Base-by-base conservation (phyloP, 1,139 yeast genomes). In the Pichia sp. region DNA sequence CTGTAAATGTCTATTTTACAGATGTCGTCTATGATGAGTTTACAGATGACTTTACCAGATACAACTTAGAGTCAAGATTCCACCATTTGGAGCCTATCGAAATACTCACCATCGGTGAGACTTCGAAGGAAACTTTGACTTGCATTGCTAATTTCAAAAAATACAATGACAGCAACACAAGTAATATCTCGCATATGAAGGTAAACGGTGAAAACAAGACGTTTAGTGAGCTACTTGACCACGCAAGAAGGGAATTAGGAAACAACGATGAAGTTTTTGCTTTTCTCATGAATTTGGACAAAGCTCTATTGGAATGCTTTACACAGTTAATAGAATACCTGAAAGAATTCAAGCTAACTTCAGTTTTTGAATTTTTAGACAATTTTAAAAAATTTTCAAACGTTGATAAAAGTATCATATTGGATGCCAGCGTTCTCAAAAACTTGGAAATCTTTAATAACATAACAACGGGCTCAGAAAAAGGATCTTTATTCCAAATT, bases 1-100 rank as follows among this genome's bases (percentile, higher is more conserved):
- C 95, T 0, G 82, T 87, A 0, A 87, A 87, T 56, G 83, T 93
- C 0, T 72, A 82, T 2, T 85, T 93, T 1, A 97, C 97, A 0
- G 90, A 86, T 49, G 76, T 90, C 4, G 67, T 87, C 0, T 79
- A 79, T 57, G 98, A 93, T 64, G 68, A 70, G 7, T 89, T 93
- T 63, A 65, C 64, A 3, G 93, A 85, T 61, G 73, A 74, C 30
- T 68, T 71, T 3, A 67, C 80, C 25, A 72, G 83, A 23, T 76
- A 73, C 41, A 85, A 84, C 58, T 68, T 91, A 34, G 91, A 87
- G 56, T 87, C 95, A 0, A 69, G 97, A 47, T 67, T 90, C 18
- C 70, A 79, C 43, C 89, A 88, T 65, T 69, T 90, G 50, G 79
- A 80, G 41, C 97, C 98, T 0, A 76, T 83, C 43, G 98, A 93